Evolutionary conservation across 306 rosid species (phyloP).

Genomic region (Argentina anserina): DNA sequence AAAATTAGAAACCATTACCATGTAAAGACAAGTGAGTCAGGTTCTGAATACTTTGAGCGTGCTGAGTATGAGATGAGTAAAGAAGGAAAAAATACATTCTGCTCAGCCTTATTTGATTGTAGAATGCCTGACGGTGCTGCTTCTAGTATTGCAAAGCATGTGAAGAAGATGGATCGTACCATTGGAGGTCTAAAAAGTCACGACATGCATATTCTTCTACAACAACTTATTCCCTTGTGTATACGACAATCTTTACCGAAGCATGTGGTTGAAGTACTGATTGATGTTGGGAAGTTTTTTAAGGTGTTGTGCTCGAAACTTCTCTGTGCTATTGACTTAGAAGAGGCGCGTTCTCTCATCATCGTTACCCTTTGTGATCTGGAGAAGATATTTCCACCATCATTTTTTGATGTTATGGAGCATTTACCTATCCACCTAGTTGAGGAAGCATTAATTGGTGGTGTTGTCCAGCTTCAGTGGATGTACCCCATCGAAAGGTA

Average conservation of each 20-base stretch:
- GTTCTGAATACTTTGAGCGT: neutral
- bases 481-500: neutral
- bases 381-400: slow-evolving; percentile 5
- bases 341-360: neutral
- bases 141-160: too few species aligned
- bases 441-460: neutral
- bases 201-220: neutral
- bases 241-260: neutral
- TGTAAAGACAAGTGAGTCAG: neutral
- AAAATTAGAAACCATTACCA: neutral
- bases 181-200: neutral
- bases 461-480: neutral
- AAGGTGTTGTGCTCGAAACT: neutral
- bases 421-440: neutral
- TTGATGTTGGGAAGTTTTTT: neutral
- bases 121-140: too few species aligned
- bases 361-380: neutral
- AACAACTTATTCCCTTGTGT: neutral
- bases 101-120: neutral
- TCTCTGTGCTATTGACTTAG: neutral
- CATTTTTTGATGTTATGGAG: neutral
- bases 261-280: neutral
- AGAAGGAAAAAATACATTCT: neutral
- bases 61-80: neutral
- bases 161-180: neutral